phyloP scores from a whole-genome alignment of 1,139 yeast species.

The Diutina scorzettiae region DNA sequence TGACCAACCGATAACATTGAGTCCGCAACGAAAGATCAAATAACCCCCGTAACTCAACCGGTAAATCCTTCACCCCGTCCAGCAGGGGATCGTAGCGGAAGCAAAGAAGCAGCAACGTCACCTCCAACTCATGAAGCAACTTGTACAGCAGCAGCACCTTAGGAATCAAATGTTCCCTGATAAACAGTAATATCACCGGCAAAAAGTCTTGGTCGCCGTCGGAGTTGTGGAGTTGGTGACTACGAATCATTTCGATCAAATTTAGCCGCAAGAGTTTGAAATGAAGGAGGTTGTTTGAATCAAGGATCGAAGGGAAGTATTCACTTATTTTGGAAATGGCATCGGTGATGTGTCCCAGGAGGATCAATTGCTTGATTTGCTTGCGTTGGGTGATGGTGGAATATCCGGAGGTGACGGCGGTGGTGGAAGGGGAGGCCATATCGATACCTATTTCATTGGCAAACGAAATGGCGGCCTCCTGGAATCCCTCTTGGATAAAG shows the following conservation, averaged over 20 bases:
- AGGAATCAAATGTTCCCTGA: conserved; percentile 46
- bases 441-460: conserved; percentile 29
- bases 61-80: conserved; percentile 30
- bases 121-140: conserved; percentile 50
- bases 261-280: conserved; percentile 50
- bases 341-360: conserved; percentile 36
- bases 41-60: conserved; percentile 37
- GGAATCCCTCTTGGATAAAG: conserved; percentile 47
- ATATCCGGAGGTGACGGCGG: conserved; percentile 19
- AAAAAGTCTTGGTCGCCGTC: conserved; percentile 37
- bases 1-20: conserved; percentile 49
- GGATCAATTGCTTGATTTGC: conserved; percentile 34
- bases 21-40: conserved; percentile 43
- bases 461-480: conserved; percentile 38
- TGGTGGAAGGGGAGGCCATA: conserved; percentile 8
- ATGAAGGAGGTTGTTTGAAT: conserved; percentile 44
- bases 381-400: conserved; percentile 37
- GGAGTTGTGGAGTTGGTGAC: conserved; percentile 21
- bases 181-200: conserved; percentile 44
- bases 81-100: conserved; percentile 32
- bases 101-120: conserved; percentile 60
- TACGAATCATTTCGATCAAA: conserved; percentile 52
- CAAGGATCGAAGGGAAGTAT: conserved; percentile 43
- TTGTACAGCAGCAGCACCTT: conserved; percentile 40
- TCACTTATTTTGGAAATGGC: conserved; percentile 36